A percentile compares a stretch with the other conserved stretches of the same genome.
Evolutionary conservation across 1,284 basidiomycete species (phyloP).

Genomic region (Ustilago hordei): DNA sequence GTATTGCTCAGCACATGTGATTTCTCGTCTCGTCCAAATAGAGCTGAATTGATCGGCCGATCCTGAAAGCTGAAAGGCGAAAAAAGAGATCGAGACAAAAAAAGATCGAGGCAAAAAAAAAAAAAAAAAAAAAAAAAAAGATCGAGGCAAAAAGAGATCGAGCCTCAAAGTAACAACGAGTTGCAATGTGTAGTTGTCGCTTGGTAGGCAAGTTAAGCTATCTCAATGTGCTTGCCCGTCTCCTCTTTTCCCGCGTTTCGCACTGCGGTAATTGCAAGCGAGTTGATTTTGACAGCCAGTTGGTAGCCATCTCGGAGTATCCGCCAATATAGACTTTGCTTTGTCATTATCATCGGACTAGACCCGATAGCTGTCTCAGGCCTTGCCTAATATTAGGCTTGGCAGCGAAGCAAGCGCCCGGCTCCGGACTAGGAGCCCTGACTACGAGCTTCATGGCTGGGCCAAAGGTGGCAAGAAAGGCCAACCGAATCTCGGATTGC

Average conservation of each 20-base stretch:
- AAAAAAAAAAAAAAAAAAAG: too few species aligned
- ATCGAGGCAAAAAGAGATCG: too few species aligned
- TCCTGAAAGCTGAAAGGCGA: not conserved
- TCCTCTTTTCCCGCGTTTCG: not conserved
- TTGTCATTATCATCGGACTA: not conserved
- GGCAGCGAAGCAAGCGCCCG: not conserved
- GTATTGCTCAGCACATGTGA: not conserved
- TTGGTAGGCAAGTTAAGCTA: not conserved
- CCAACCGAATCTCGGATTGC: not conserved
- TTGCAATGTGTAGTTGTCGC: not conserved
- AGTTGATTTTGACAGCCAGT: not conserved
- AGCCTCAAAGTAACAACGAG: not conserved
- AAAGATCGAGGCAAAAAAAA: too few species aligned
- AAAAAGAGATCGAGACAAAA: too few species aligned
- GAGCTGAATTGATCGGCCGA: not conserved
- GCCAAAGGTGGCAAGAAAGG: not conserved
- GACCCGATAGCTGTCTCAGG: not conserved
- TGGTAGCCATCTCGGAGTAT: not conserved
- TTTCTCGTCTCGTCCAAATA: not conserved
- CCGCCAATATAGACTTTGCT: not conserved
- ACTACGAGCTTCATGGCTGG: too few species aligned
- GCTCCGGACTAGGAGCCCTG: too few species aligned
- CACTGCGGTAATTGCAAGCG: constrained; percentile 1
- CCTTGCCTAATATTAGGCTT: not conserved
- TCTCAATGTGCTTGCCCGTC: not conserved